Base-by-base conservation (phyloP, 768 basidiomycete species). In the Lepiota brunneoincarnata region DNA sequence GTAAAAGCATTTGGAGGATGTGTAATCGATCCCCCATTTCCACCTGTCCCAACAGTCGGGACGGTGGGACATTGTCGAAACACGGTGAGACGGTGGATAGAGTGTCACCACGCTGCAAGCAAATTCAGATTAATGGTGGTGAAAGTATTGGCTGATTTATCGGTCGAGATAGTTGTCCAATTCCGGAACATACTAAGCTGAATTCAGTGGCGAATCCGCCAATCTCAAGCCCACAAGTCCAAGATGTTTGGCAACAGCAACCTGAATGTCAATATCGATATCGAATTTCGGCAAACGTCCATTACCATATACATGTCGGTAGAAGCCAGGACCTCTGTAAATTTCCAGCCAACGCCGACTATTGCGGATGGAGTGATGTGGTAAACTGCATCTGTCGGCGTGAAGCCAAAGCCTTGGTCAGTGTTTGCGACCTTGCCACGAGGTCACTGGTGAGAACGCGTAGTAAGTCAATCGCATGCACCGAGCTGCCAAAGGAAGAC, bases 401-500 rank as follows among this genome's bases (percentile, higher is more conserved):
- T 69, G 21, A 39, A 44, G 17, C 63, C 58, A 64, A 77, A 75
- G 66, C 78, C 75, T 61, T 73, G 68, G 49, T 78, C 70, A 4
- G 70, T 61, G 54, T 75, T 77, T 21, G 80, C 74, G 31, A 81
- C 69, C 73, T 64, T 21, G n/a, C 9, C 17, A 31, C 48, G n/a
- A 31, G 34, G 28, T 49, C 47, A 49, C 12, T 6, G 28, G 6
- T 10, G 36, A 44, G 17, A 58, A 21, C 31, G 7, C 31, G 28
- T 7, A 14, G 37, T 54, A 18, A 4, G 9, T 26, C 18, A 11
- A 45, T 40, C 6, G 24, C 24, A 63, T 58, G 74, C 75, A n/a
- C 80, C 80, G 18, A 81, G 63, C 45, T 85, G 76, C 67, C 98
- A 92, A 61, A 98, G 70, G 73, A 98, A 97, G 9, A 92, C 87